phyloP scores from a whole-genome alignment of 2,329 filamentous ascomycete genomes.

The Trichoderma cornu-damae region DNA sequence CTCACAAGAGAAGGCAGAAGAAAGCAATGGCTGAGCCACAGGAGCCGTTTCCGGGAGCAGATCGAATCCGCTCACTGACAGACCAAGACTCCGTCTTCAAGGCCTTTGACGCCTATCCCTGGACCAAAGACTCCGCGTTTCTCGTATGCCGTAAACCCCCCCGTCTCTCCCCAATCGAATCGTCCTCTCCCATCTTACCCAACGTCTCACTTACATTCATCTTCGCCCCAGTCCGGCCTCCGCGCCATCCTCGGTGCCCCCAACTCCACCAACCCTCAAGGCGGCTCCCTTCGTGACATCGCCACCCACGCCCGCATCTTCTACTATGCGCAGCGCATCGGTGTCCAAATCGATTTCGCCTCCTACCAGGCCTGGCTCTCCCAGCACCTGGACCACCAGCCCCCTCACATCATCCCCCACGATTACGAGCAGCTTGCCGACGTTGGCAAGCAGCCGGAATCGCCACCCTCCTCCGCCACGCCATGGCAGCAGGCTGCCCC shows the following conservation, averaged over 20 bases:
- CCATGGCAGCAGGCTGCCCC: slow-evolving; percentile 49
- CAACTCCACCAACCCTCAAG: slow-evolving; percentile 35
- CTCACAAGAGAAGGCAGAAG: background rate
- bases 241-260: slow-evolving; percentile 59
- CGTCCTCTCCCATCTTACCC: background rate
- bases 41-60: slow-evolving; percentile 25
- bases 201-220: background rate
- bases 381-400: slow-evolving; percentile 29
- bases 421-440: slow-evolving; percentile 5
- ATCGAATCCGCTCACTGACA: slow-evolving; percentile 37
- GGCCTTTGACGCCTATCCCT: slow-evolving; percentile 61
- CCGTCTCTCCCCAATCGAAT: background rate
- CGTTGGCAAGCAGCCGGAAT: background rate
- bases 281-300: slow-evolving; percentile 51
- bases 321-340: slow-evolving; percentile 54
- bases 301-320: slow-evolving; percentile 62
- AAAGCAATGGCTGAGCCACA: slow-evolving; percentile 13
- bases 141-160: slow-evolving; percentile 42
- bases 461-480: slow-evolving; percentile 21
- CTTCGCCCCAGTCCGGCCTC: slow-evolving; percentile 47
- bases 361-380: slow-evolving; percentile 62
- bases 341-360: slow-evolving; percentile 57
- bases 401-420: slow-evolving; percentile 35
- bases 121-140: slow-evolving; percentile 63
- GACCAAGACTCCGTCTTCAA: slow-evolving; percentile 46